These are phyloP conservation scores for Phlebopus sp. DNA, from an alignment of 1,284 basidiomycete genomes.

Conservation along the genomic window DNA sequence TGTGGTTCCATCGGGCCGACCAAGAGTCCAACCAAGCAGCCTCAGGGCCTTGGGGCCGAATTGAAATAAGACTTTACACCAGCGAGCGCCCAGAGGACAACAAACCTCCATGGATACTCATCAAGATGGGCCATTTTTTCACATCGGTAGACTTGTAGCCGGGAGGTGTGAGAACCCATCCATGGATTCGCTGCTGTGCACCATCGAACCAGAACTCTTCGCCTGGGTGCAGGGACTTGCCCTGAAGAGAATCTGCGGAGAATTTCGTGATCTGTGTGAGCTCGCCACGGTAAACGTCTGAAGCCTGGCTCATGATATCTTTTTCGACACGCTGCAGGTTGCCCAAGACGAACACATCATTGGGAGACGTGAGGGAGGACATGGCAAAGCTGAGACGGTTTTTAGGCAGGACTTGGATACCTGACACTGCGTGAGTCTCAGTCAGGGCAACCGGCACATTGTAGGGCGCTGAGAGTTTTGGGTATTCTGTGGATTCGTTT, in stretches of 20 bases:
- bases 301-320: slow-evolving; percentile 33
- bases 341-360: slow-evolving; percentile 66
- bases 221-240: slow-evolving; percentile 54
- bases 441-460: slow-evolving; percentile 59
- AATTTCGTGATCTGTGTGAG: slow-evolving; percentile 60
- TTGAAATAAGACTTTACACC: background rate
- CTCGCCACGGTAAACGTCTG: slow-evolving; percentile 31
- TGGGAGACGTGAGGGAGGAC: slow-evolving; percentile 70
- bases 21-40: slow-evolving; percentile 81
- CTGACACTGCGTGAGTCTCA: slow-evolving; percentile 51
- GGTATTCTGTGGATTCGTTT: slow-evolving; percentile 45
- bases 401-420: slow-evolving; percentile 56
- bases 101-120: slow-evolving; percentile 74
- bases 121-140: slow-evolving; percentile 73
- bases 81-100: background rate
- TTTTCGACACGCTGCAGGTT: slow-evolving; percentile 42
- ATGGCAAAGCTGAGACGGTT: slow-evolving; percentile 65
- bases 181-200: slow-evolving; percentile 72
- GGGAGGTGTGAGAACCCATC: slow-evolving; percentile 78
- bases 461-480: slow-evolving; percentile 47
- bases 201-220: slow-evolving; percentile 89
- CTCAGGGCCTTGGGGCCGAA: slow-evolving; percentile 55
- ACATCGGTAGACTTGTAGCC: slow-evolving; percentile 64
- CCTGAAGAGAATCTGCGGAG: slow-evolving; percentile 53
- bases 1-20: slow-evolving; percentile 88